Base-by-base conservation (phyloP, 2,329 filamentous ascomycete genomes). In the Ceratocystis papillata region DNA sequence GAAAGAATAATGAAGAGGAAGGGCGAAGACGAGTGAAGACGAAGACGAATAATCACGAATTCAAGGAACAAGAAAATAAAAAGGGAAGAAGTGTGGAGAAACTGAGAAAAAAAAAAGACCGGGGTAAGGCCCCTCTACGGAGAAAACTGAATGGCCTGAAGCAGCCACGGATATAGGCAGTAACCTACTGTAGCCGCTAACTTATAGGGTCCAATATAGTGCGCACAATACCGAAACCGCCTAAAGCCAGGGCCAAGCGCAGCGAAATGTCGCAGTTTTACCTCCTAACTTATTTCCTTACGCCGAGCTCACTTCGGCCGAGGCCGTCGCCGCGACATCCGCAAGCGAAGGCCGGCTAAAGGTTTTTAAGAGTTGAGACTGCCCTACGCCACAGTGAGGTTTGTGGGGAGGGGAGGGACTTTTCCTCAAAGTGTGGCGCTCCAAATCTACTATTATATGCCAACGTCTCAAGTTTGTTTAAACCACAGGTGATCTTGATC, bases 251-350 rank as follows among this genome's bases (percentile, higher is more conserved):
- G 62, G 37, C 41, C 62, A 46, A 25, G 37, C 22, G 5, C 44
- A 44, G 60, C 48, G 28, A 65, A 67, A 67, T 59, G 55, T 48
- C 63, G 66, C 66, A 60, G 33, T 63, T 12, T 12, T 20, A 63
- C 3, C 10, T 57, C 53, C 53, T 57, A 57, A 28, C 37, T 59
- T 64, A 67, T 61, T 53, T 63, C 66, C 63, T 67, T 67, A 50
- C 66, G 63, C 66, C 66, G 66, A 67, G 66, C 63, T 63, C 25
- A 30, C 66, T 67, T 67, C 66, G 66, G 66, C 66, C 66, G 66
- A 67, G 66, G 63, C 33, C 46, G 62, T 22, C 62, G 28, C 46
- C 45, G 53, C 53, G 53, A 57, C 53, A 33, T 57, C 53, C 53
- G 53, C 53, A 28, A 57, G 53, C 53, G 12, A 30, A 30, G 15